phyloP scores from a whole-genome alignment of 2,329 filamentous ascomycete genomes.

The Cladosporium cucumerinum region DNA sequence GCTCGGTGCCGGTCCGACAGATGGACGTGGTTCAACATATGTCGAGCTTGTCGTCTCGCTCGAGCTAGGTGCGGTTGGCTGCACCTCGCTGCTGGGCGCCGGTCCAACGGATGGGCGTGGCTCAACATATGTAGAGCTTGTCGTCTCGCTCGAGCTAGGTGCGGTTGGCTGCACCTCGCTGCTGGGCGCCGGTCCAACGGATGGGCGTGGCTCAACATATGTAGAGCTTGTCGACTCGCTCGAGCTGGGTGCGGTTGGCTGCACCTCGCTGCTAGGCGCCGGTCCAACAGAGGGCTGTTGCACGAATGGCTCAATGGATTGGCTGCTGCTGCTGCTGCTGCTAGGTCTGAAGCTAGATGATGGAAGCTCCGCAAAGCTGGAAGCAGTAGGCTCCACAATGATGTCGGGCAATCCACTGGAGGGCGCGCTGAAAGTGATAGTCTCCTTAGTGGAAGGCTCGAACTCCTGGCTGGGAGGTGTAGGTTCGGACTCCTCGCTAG shows the following conservation, averaged over 20 bases:
- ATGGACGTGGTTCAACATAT: neutral
- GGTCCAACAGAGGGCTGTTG: neutral
- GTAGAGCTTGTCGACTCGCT: neutral
- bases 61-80: conserved; percentile 5
- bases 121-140: neutral
- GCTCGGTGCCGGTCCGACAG: neutral
- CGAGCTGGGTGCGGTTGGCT: neutral
- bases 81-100: neutral
- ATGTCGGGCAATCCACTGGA: neutral
- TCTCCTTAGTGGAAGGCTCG: neutral
- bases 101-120: neutral
- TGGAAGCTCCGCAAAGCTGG: neutral
- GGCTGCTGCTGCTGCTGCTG: neutral
- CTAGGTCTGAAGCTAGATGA: neutral
- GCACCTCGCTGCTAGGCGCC: neutral
- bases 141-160: neutral
- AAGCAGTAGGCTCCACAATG: neutral
- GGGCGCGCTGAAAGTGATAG: neutral
- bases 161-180: conserved; percentile 1
- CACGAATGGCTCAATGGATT: neutral
- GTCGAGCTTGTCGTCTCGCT: neutral
- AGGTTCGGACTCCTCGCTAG: neutral
- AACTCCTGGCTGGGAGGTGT: neutral
- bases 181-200: neutral
- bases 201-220: neutral